Evolutionary conservation across 106 monocot genomes (phyloP), one percentile per base, ranked within the genome.

Genomic region (Dendrobium huoshanense): DNA sequence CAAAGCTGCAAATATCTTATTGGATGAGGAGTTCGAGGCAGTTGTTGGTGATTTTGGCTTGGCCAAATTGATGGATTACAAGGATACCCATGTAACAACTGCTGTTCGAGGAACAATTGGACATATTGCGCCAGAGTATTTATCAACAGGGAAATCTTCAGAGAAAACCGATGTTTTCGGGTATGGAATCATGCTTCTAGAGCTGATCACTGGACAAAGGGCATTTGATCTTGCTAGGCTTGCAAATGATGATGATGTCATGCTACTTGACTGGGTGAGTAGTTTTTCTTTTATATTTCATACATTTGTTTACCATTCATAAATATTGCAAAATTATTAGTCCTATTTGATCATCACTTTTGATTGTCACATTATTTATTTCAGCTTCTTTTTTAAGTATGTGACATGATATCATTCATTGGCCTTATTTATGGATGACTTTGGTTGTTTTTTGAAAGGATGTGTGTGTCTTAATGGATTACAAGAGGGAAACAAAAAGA

Each of bases 101-200:
- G 96, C 96, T 51, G 96, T 97, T 15, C 90, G 94, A 64, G 96
- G 96, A 54, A 97, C 96, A 20, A 97, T 97, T 73, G 96, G 96
- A 0, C 96, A 97, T 76, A 97, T 97, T 58, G 96, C 96, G 73
- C 97, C 97, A 19, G 97, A 98, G 81, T 98, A 98, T 72, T 83
- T 98, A 24, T 95, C 92, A 18, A n/a, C n/a, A 15, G 97, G 97
- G 61, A 98, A 98, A 75, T 98, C 97, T 22, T 95, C 94, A 19
- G 97, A 98, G 84, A 98, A 98, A 82, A 94, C 94, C 1, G 97
- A 98, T 81, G 97, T 98, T 41, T 98, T 98, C 82, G 97, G 97
- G 22, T 98, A 98, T 83, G 97, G 97, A 29, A 95, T 98, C 72
- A 98, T 91, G 94, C 92, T 98, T 88, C 68, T 98, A 56, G 97